Evolutionary conservation across 805 yeast genomes (phyloP).

Genomic region (Priceomyces haplophilus): DNA sequence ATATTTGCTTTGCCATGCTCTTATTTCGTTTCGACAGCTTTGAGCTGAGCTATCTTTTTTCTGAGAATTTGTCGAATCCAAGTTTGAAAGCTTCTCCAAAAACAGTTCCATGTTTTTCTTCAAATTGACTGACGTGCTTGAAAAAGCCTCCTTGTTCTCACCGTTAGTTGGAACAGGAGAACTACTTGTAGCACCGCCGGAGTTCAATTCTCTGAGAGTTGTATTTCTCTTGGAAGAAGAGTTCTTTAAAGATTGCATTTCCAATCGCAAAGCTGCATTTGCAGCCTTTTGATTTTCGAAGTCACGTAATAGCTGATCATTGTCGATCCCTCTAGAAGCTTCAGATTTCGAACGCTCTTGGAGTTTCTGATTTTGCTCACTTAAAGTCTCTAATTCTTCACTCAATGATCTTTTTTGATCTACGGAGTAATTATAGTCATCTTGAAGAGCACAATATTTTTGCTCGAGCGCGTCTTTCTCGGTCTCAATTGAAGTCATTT

Average conservation of each 20-base stretch:
- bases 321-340: not conserved
- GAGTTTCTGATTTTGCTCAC: slow-evolving; percentile 12
- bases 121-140: slow-evolving; percentile 1
- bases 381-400: slow-evolving; percentile 18
- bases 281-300: slow-evolving; percentile 27
- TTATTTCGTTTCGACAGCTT: slow-evolving; percentile 27
- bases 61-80: slow-evolving; percentile 16
- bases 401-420: slow-evolving; percentile 19
- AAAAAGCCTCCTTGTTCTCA: not conserved
- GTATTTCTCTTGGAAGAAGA: slow-evolving; percentile 8
- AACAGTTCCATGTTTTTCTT: slow-evolving; percentile 15
- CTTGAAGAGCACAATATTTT: slow-evolving; percentile 19
- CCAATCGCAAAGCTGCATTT: slow-evolving; percentile 35
- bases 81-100: slow-evolving; percentile 26
- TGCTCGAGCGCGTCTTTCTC: slow-evolving; percentile 13
- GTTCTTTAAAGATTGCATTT: slow-evolving; percentile 36
- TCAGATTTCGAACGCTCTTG: slow-evolving; percentile 1
- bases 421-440: slow-evolving; percentile 19
- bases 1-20: slow-evolving; percentile 50
- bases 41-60: slow-evolving; percentile 7
- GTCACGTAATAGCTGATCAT: slow-evolving; percentile 17
- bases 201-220: slow-evolving; percentile 1
- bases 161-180: not conserved
- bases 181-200: not conserved
- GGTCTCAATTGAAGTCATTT: slow-evolving; percentile 14